Base-by-base conservation (phyloP, 78 protist species). In the Bodo saltans region DNA sequence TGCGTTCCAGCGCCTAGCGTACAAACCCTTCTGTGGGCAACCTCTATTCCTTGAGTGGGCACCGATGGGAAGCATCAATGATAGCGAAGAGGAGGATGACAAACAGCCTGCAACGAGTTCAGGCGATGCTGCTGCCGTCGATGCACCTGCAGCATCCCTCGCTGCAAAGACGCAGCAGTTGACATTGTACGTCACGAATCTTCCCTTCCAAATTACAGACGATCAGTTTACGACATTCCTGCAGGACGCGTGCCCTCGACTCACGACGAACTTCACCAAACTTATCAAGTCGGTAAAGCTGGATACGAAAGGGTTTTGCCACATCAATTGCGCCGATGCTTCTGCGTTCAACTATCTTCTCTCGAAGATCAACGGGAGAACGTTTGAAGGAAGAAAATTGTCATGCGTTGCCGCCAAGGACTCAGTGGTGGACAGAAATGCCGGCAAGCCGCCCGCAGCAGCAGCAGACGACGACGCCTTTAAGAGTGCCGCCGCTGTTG, bases 1-100 rank as follows among this genome's bases (percentile, higher is more conserved):
- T 21, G 97, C 96, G 35, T 97, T 97, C 89, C 71, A 88, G 30
- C 32, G 42, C 1, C 82, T 95, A 12, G 98, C 99, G 23, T 97
- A 96, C 81, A 8, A 74, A 3, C 72, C 87, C 83, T 92, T 88
- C 83, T 78, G 88, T 33, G 33, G 47, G 27, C 92, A 86, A 37
- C 99, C 99, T 35, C 82, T 98, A 28, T 97, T 85, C 73, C 88
- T 98, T 4, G 99, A 97, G 71, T 95, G 97, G 98, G 98, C 98
- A 34, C 98, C 97, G 27, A 81, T 8, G 21, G 84, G 80, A 0
- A 39, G 53, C 26, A 40, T 84, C 80, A 71, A 33, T 41, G 68
- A 0, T 21, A 40, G 76, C 1, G 30, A 29, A 37, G 52, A 23
- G 29, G 0, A 68, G 39, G 68, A 42, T 0, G 82, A 86, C 29